A percentile compares a stretch with the other conserved stretches of the same genome.
Evolutionary conservation across 768 basidiomycete species (phyloP).

Genomic region (Kondoa subrosea): DNA sequence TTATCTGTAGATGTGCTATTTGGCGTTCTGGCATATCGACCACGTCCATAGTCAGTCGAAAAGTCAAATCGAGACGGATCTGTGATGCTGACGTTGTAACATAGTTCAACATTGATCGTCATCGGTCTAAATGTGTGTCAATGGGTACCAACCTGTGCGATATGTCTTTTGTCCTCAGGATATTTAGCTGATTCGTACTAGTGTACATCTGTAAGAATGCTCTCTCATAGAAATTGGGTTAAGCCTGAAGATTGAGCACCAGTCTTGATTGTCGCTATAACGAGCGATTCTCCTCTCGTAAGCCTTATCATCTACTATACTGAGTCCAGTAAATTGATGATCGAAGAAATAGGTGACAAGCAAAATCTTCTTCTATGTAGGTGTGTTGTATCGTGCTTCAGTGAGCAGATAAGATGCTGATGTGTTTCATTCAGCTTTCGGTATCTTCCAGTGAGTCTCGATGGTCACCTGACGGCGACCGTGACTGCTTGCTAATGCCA

Average conservation of each 20-base stretch:
- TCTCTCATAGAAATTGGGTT: neutral
- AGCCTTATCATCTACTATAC: too few species aligned
- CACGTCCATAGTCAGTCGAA: neutral
- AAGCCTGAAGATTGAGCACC: neutral
- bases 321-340: too few species aligned
- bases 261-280: slow-evolving; percentile 17
- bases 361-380: slow-evolving; percentile 19
- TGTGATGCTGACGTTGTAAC: neutral
- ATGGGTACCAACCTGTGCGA: neutral
- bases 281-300: slow-evolving; percentile 11
- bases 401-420: too few species aligned
- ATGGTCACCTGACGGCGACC: neutral
- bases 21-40: neutral
- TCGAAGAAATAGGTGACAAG: too few species aligned
- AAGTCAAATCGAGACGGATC: neutral
- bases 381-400: too few species aligned
- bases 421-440: too few species aligned
- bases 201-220: neutral
- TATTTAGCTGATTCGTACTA: neutral
- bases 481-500: neutral
- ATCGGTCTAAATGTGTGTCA: neutral
- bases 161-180: neutral
- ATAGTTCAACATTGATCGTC: neutral
- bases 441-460: slow-evolving; percentile 13
- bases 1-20: neutral